Evolutionary conservation across 495 filamentous ascomycete genomes (phyloP).

Genomic region (Hyaloscypha variabilis): DNA sequence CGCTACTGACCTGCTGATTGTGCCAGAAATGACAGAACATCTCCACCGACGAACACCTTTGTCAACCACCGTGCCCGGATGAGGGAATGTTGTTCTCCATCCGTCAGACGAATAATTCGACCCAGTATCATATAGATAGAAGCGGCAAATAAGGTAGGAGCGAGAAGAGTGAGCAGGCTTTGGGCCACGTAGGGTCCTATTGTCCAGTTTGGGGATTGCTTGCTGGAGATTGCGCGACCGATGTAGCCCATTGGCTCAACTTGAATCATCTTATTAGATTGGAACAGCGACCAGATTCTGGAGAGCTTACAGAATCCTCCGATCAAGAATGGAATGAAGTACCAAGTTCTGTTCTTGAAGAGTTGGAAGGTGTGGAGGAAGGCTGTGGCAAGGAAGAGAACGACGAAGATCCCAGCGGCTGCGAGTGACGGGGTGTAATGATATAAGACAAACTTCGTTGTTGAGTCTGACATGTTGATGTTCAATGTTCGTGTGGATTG

Average conservation of each 20-base stretch:
- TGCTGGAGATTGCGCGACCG: slow-evolving; percentile 40
- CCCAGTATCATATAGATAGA: slow-evolving; percentile 57
- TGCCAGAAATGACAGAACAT: slow-evolving; percentile 43
- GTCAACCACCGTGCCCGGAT: slow-evolving; percentile 43
- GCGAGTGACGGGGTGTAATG: slow-evolving; percentile 52
- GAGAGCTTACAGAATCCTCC: slow-evolving; percentile 56
- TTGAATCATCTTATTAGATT: neutral
- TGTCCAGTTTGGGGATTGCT: slow-evolving; percentile 37
- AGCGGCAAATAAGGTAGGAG: slow-evolving; percentile 54
- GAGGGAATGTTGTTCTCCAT: slow-evolving; percentile 40
- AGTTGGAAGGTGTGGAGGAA: slow-evolving; percentile 52
- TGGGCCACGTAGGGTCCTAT: slow-evolving; percentile 49
- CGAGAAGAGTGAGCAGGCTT: slow-evolving; percentile 47
- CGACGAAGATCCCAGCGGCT: slow-evolving; percentile 49
- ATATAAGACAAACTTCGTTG: slow-evolving; percentile 23
- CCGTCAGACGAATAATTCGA: slow-evolving; percentile 47
- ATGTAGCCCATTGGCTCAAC: slow-evolving; percentile 50
- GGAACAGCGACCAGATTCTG: neutral
- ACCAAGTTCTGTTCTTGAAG: slow-evolving; percentile 53
- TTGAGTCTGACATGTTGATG: neutral
- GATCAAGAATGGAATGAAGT: slow-evolving; percentile 60
- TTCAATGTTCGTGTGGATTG: neutral
- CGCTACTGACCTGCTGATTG: slow-evolving; percentile 34
- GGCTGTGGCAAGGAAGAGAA: slow-evolving; percentile 50
- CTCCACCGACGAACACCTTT: slow-evolving; percentile 45